Evolutionary conservation across 306 rosid genomes (phyloP).

Genomic region (Sechiopsis laciniata): DNA sequence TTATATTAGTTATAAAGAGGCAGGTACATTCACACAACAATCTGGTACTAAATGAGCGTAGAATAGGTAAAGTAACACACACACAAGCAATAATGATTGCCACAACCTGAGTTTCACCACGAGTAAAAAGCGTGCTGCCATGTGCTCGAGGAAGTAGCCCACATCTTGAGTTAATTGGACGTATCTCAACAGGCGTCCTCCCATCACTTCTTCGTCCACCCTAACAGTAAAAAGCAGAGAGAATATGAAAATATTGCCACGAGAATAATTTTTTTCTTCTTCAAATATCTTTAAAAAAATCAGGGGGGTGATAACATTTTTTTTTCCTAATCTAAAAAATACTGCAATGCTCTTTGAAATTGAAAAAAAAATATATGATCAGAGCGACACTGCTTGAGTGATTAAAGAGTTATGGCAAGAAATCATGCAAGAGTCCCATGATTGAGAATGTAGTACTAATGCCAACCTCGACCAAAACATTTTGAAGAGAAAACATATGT

Average conservation of each 20-base stretch:
- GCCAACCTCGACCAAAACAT: background rate
- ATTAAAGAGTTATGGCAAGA: background rate
- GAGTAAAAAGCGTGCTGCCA: slow-evolving; percentile 93
- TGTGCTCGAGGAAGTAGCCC: slow-evolving; percentile 94
- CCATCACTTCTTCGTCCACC: slow-evolving; percentile 97
- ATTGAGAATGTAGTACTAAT: background rate
- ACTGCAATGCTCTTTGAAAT: background rate
- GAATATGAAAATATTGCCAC: background rate
- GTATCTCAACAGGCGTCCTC: slow-evolving; percentile 61
- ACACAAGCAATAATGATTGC: slow-evolving; percentile 19
- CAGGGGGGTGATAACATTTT: background rate
- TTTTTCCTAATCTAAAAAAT: background rate
- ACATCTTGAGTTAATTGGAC: slow-evolving; percentile 76
- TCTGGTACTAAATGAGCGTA: background rate
- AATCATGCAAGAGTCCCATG: background rate
- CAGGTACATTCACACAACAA: background rate
- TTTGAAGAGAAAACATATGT: background rate
- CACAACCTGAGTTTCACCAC: slow-evolving; percentile 96
- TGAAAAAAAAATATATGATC: background rate
- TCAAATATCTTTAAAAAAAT: background rate
- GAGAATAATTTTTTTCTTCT: background rate
- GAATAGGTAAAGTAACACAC: no score
- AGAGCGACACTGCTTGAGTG: background rate
- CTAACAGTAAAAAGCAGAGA: slow-evolving; percentile 31
- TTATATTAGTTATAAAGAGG: background rate